Evolutionary conservation across 176 grass and related monocot species (phyloP).

Genomic region (Cenchrus americanus): DNA sequence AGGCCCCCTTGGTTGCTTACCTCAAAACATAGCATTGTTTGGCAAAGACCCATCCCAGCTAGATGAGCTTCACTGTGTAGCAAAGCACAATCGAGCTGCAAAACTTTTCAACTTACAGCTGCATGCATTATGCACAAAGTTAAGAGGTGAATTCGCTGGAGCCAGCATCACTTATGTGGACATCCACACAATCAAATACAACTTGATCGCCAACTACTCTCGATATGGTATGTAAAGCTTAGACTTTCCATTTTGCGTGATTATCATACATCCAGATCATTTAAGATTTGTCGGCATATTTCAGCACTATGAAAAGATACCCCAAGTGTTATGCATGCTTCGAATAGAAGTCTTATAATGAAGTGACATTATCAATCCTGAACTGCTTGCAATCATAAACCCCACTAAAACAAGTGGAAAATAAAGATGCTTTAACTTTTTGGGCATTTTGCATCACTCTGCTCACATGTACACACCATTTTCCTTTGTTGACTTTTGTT

Average conservation of each 20-base stretch:
- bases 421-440: background rate
- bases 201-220: conserved; percentile 80
- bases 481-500: background rate
- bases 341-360: background rate
- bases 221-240: conserved; percentile 73
- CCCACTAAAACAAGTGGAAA: conserved; percentile 10
- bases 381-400: conserved; percentile 18
- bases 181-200: conserved; percentile 84
- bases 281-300: background rate
- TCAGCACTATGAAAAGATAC: conserved; percentile 13
- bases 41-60: conserved; percentile 85
- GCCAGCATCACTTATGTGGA: conserved; percentile 88
- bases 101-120: conserved; percentile 93
- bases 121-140: conserved; percentile 84
- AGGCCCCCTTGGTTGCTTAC: conserved; percentile 90
- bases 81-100: conserved; percentile 80
- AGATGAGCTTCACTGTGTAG: conserved; percentile 79
- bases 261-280: conserved; percentile 9
- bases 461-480: background rate
- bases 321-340: conserved; percentile 15
- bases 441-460: background rate
- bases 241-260: conserved; percentile 1
- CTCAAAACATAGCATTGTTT: conserved; percentile 84
- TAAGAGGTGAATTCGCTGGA: conserved; percentile 65
- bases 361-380: conserved; percentile 22